phyloP scores from a whole-genome alignment of 192 early-diverging fungal species.

The Jimgerdemannia lactiflua region DNA sequence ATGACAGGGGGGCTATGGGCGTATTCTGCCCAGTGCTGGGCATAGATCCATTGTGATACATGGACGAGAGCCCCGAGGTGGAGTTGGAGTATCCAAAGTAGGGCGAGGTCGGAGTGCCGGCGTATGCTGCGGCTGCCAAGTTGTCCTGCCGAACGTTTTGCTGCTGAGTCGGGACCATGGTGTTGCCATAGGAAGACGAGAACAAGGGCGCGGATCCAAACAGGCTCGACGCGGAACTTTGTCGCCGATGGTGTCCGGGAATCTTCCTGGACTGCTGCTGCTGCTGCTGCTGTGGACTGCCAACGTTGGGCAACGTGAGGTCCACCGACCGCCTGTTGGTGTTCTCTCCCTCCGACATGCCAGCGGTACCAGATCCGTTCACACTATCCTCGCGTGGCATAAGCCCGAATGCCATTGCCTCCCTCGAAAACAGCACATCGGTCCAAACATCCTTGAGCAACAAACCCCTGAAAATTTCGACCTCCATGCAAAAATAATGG shows the following conservation, averaged over 20 bases:
- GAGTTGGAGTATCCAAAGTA: background rate
- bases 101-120: background rate
- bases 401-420: conserved; percentile 8
- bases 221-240: background rate
- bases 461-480: conserved; percentile 29
- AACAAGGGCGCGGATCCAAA: background rate
- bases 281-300: background rate
- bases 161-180: background rate
- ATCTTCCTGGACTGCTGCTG: background rate
- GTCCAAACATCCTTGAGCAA: conserved; percentile 17
- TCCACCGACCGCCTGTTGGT: background rate
- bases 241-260: background rate
- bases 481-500: conserved; percentile 37
- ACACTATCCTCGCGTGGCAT: background rate
- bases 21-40: background rate
- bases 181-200: background rate
- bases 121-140: background rate
- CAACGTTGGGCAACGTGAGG: background rate
- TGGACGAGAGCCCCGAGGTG: background rate
- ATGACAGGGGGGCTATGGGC: background rate
- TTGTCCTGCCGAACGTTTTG: background rate
- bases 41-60: background rate
- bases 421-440: conserved; percentile 18
- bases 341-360: background rate
- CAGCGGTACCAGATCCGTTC: background rate